Percentiles rank a stretch among this genome's conserved stretches.
Evolutionary conservation across 345 rosid genomes (phyloP).

Genomic region (Noccaea bulbosa): DNA sequence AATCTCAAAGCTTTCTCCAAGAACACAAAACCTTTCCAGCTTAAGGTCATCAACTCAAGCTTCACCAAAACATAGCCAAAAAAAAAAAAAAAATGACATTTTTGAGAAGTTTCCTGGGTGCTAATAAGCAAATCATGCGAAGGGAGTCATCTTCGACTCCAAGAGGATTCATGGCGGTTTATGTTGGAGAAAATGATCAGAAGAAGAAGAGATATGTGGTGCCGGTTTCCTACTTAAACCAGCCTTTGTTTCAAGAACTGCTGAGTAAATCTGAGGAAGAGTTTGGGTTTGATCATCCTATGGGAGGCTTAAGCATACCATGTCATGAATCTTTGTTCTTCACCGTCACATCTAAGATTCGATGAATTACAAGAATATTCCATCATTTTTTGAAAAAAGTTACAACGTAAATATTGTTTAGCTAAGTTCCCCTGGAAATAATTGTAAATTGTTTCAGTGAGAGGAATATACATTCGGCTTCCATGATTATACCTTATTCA

Average conservation of each 20-base stretch:
- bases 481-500: not conserved
- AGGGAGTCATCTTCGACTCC: constrained; percentile 37
- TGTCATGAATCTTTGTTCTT: constrained; percentile 49
- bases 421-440: constrained; percentile 28
- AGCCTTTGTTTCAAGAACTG: constrained; percentile 48
- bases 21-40: constrained; percentile 7
- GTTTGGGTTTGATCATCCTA: constrained; percentile 50
- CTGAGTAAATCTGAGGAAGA: constrained; percentile 49
- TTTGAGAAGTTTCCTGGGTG: constrained; percentile 33
- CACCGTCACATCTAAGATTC: constrained; percentile 37
- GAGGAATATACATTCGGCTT: constrained; percentile 13
- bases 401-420: constrained; percentile 8
- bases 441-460: constrained; percentile 36
- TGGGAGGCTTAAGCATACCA: constrained; percentile 48
- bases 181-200: constrained; percentile 46
- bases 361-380: constrained; percentile 17
- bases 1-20: constrained; percentile 6
- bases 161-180: constrained; percentile 48
- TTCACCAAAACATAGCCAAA: not conserved
- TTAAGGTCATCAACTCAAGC: constrained; percentile 14
- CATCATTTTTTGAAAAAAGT: not conserved
- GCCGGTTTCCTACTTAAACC: constrained; percentile 48
- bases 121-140: constrained; percentile 19
- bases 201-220: constrained; percentile 45
- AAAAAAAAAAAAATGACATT: constrained; percentile 17